Conservation (phyloP, 139 green algal species). For the Asterochloris erici region DNA sequence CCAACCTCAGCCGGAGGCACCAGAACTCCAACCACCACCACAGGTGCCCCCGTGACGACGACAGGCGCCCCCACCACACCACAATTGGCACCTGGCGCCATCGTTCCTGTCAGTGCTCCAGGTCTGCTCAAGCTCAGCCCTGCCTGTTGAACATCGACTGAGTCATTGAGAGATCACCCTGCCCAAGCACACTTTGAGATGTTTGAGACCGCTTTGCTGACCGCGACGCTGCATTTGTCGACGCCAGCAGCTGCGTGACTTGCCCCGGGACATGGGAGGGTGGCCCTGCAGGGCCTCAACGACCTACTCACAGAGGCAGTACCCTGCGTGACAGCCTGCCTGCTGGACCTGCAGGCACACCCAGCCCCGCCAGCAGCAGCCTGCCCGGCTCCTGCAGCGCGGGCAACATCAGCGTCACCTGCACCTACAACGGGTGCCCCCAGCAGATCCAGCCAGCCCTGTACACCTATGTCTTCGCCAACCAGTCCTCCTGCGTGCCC, state of each 20-base stretch:
- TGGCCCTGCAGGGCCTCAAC: neutral
- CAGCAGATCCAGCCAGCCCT: constrained; percentile 5
- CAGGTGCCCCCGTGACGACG: too few species aligned
- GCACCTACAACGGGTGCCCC: constrained; percentile 12
- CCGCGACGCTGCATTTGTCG: neutral
- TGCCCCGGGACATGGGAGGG: neutral
- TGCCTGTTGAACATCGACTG: too few species aligned
- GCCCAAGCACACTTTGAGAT: too few species aligned
- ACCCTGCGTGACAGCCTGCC: neutral
- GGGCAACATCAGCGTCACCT: neutral
- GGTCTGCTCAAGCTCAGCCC: too few species aligned
- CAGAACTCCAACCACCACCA: too few species aligned
- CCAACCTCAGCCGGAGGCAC: too few species aligned
- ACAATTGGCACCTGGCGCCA: too few species aligned
- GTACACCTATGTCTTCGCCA: constrained; percentile 3
- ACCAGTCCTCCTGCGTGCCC: constrained; percentile 5
- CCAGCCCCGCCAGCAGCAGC: constrained; percentile 1
- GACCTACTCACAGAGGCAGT: neutral
- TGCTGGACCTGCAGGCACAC: neutral
- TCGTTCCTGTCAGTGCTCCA: too few species aligned
- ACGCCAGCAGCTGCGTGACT: neutral
- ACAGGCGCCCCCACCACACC: too few species aligned
- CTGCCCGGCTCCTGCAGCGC: neutral
- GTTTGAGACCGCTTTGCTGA: too few species aligned
- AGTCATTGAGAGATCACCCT: too few species aligned